A percentile compares a stretch with the other conserved stretches of the same genome.
phyloP scores from a whole-genome alignment of 352 stramenopile genomes.

The Pythium phragmitis region DNA sequence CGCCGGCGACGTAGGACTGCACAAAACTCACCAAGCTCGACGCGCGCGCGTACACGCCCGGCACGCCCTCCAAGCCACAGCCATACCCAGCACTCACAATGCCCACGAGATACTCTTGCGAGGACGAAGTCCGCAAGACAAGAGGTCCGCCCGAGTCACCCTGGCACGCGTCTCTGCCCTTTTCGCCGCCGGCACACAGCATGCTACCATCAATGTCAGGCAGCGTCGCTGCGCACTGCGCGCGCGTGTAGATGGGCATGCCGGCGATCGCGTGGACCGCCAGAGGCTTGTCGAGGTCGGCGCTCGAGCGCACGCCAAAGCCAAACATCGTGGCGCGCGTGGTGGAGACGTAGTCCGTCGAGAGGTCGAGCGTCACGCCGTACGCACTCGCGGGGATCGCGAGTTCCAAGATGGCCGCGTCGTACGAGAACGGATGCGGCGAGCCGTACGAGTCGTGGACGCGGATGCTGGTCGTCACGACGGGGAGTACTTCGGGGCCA shows the following conservation, averaged over 20 bases:
- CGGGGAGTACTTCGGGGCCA: slow-evolving; percentile 20
- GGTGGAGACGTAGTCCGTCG: slow-evolving; percentile 25
- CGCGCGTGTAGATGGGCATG: slow-evolving; percentile 28
- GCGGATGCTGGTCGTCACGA: slow-evolving; percentile 22
- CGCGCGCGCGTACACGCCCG: slow-evolving; percentile 43
- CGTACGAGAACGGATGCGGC: slow-evolving; percentile 32
- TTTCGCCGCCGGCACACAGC: slow-evolving; percentile 34
- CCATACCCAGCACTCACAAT: slow-evolving; percentile 40
- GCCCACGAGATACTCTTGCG: slow-evolving; percentile 26
- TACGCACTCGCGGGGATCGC: slow-evolving; percentile 22
- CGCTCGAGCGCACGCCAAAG: slow-evolving; percentile 21
- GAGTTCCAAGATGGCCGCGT: slow-evolving; percentile 36
- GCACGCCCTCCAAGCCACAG: slow-evolving; percentile 34
- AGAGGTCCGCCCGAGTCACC: slow-evolving; percentile 39
- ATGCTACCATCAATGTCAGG: slow-evolving; percentile 36
- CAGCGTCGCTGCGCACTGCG: slow-evolving; percentile 24
- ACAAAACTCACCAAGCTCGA: slow-evolving; percentile 30
- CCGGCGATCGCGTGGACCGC: slow-evolving; percentile 17
- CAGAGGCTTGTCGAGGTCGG: slow-evolving; percentile 15
- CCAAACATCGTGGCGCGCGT: slow-evolving; percentile 33
- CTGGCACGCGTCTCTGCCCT: slow-evolving; percentile 33
- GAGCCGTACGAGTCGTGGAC: slow-evolving; percentile 29
- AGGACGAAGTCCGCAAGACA: slow-evolving; percentile 17
- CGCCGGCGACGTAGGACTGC: slow-evolving; percentile 24
- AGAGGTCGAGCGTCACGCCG: slow-evolving; percentile 27